These are phyloP conservation scores for Colletotrichum tropicale DNA, from an alignment of 2,329 filamentous ascomycete genomes.

Conservation along the genomic window DNA sequence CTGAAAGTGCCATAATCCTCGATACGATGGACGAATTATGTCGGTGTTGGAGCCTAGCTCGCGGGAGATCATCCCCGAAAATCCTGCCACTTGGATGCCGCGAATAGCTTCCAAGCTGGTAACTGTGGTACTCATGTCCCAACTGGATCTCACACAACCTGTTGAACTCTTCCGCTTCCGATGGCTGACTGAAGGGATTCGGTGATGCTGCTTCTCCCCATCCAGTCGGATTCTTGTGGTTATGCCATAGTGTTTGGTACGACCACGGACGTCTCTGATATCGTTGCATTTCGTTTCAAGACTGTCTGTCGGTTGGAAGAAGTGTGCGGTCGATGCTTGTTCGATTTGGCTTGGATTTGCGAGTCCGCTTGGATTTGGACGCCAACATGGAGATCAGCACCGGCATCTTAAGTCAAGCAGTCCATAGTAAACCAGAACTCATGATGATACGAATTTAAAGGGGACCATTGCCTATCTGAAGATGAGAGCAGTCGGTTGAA, in stretches of 20 bases:
- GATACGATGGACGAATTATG: not conserved
- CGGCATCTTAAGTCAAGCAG: not conserved
- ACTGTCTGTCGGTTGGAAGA: not conserved
- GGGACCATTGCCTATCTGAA: not conserved
- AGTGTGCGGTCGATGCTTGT: not conserved
- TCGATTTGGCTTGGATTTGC: too few relatives aligned
- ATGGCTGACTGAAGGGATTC: not conserved
- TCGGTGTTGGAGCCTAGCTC: not conserved
- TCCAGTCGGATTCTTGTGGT: not conserved
- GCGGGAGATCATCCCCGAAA: not conserved
- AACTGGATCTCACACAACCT: not conserved
- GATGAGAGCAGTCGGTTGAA: not conserved
- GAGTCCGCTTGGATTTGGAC: not conserved
- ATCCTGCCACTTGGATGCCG: not conserved
- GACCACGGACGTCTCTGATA: not conserved
- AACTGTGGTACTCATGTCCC: not conserved
- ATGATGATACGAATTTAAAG: not conserved
- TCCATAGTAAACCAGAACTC: not conserved
- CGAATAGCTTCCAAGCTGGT: slow-evolving; percentile 5
- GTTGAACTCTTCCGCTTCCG: not conserved
- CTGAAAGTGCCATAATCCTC: not conserved
- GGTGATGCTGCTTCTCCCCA: not conserved
- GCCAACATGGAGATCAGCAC: not conserved
- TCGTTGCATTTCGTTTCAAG: not conserved
- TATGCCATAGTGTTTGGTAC: not conserved